These are phyloP conservation scores for Thinopyrum elongatum DNA, from an alignment of 176 grass and related monocot species.

Conservation along the genomic window DNA sequence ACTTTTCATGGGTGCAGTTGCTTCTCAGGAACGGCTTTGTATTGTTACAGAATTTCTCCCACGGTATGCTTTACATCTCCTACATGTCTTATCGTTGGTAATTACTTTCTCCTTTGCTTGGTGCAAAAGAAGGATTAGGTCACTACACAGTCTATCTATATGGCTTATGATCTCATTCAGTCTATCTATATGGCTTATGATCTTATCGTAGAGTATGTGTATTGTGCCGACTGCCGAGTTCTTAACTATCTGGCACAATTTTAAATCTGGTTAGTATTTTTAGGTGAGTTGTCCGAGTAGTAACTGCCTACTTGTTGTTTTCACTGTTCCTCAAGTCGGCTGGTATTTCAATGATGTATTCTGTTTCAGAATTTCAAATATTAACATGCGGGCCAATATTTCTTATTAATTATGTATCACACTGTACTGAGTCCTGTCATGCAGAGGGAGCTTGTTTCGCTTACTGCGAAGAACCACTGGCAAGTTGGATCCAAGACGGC, in stretches of 20 bases:
- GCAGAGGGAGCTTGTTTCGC: slow-evolving; percentile 87
- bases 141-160: neutral
- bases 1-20: slow-evolving; percentile 95
- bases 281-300: neutral
- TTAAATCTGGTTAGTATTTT: neutral
- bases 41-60: slow-evolving; percentile 94
- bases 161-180: neutral
- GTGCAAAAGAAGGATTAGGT: neutral
- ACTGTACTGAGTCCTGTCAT: slow-evolving; percentile 20
- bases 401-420: slow-evolving; percentile 17
- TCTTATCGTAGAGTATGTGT: neutral
- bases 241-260: neutral
- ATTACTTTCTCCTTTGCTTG: slow-evolving; percentile 20
- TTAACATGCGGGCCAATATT: neutral
- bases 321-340: neutral
- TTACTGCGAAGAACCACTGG: slow-evolving; percentile 76
- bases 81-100: neutral
- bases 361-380: neutral
- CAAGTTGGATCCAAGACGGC: slow-evolving; percentile 72
- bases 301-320: neutral
- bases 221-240: neutral
- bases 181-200: neutral
- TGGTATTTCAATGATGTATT: neutral
- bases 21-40: slow-evolving; percentile 83
- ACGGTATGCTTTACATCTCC: slow-evolving; percentile 46